Percentiles rank a stretch among this genome's conserved stretches.
phyloP scores from a whole-genome alignment of 345 rosid species.

The Brassica napus region DNA sequence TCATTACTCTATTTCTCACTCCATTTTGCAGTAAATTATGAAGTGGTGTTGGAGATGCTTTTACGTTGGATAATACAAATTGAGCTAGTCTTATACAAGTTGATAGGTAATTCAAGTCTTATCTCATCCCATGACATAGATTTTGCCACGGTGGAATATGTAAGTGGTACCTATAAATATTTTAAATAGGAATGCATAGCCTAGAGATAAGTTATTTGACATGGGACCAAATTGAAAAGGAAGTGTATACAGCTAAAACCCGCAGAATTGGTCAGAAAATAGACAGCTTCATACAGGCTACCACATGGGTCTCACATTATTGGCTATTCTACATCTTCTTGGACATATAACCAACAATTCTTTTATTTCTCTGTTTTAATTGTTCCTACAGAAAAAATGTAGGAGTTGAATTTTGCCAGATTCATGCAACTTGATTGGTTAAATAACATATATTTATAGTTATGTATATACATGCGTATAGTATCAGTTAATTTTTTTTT shows the following conservation, averaged over 20 bases:
- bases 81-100: conserved; percentile 29
- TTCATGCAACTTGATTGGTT: background rate
- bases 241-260: conserved; percentile 18
- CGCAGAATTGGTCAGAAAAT: conserved; percentile 11
- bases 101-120: conserved; percentile 26
- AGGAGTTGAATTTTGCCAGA: conserved; percentile 14
- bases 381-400: background rate
- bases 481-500: background rate
- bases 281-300: conserved; percentile 35
- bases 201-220: conserved; percentile 16
- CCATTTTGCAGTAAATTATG: no score
- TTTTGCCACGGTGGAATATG: conserved; percentile 10
- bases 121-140: conserved; percentile 13
- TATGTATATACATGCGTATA: background rate
- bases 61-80: background rate
- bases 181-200: conserved; percentile 1
- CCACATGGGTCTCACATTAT: conserved; percentile 29
- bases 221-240: conserved; percentile 25
- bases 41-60: no score
- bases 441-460: background rate
- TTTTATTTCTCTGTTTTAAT: background rate
- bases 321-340: conserved; percentile 26
- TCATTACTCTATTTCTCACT: no score
- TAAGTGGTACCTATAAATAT: background rate
- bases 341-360: background rate